A percentile compares a stretch with the other conserved stretches of the same genome.
phyloP scores from a whole-genome alignment of 176 grass and related monocot genomes.

The Pontederia crassipes region DNA sequence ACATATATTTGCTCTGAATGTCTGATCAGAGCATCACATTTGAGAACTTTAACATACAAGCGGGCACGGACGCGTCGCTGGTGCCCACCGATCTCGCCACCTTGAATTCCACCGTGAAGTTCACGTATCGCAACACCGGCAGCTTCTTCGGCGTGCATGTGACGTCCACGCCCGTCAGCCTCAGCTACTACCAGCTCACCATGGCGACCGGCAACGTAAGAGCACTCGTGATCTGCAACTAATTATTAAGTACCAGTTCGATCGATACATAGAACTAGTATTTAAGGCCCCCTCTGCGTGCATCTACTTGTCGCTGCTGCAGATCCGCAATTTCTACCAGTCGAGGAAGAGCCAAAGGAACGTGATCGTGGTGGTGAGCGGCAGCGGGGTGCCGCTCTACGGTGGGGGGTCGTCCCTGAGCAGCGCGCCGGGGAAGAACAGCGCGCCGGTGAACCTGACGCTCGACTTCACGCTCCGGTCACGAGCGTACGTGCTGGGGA shows the following conservation, averaged over 20 bases:
- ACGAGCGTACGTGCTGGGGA: constrained; percentile 68
- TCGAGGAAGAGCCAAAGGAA: constrained; percentile 66
- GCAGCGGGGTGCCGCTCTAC: constrained; percentile 68
- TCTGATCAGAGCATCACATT: constrained; percentile 63
- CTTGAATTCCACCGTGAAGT: constrained; percentile 58
- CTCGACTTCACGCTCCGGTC: constrained; percentile 54
- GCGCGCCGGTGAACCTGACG: constrained; percentile 34
- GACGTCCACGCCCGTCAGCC: constrained; percentile 43
- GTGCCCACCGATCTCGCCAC: constrained; percentile 78
- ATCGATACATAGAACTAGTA: neutral
- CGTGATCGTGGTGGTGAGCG: constrained; percentile 36
- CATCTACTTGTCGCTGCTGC: neutral
- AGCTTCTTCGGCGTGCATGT: constrained; percentile 92
- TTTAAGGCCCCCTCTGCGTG: too few species aligned
- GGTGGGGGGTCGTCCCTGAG: constrained; percentile 62
- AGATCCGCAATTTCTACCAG: constrained; percentile 91
- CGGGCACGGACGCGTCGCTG: constrained; percentile 76
- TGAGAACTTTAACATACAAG: constrained; percentile 74
- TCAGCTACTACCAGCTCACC: constrained; percentile 58
- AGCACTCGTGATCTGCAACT: neutral
- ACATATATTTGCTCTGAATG: neutral
- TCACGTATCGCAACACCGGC: constrained; percentile 74
- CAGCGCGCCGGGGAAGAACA: constrained; percentile 33
- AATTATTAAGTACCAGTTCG: too few species aligned
- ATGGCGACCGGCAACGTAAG: constrained; percentile 70